Conservation (phyloP, 257 asterid species). For the Primulina tabacum region DNA sequence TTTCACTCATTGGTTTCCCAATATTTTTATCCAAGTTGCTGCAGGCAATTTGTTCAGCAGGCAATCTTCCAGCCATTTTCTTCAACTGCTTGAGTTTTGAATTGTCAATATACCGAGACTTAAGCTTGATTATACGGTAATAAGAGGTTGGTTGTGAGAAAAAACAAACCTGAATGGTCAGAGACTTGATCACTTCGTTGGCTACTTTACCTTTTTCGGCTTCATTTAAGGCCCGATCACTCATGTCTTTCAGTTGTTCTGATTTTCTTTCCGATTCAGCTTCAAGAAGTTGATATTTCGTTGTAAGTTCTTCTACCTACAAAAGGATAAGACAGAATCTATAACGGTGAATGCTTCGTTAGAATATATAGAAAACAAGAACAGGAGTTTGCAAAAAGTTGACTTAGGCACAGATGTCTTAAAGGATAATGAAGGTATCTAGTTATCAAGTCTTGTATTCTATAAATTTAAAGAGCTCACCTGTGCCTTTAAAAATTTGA, state of each 20-base stretch:
- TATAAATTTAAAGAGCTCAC: conserved; percentile 34
- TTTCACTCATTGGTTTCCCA: conserved; percentile 27
- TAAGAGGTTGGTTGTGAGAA: background rate
- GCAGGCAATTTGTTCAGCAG: conserved; percentile 35
- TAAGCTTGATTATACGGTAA: background rate
- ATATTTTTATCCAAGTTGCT: conserved; percentile 29
- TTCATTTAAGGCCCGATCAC: conserved; percentile 58
- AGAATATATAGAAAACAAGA: background rate
- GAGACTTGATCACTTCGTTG: conserved; percentile 65
- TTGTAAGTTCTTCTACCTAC: conserved; percentile 68
- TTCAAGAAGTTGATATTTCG: conserved; percentile 64
- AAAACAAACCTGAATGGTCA: conserved; percentile 64
- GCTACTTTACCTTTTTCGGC: conserved; percentile 70
- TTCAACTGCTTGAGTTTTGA: conserved; percentile 50
- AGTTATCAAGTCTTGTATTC: background rate
- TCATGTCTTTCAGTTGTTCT: conserved; percentile 56
- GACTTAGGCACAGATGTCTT: background rate
- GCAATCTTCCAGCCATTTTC: conserved; percentile 50
- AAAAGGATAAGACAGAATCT: conserved; percentile 19
- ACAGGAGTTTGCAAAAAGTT: background rate
- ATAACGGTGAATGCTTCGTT: background rate
- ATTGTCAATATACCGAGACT: background rate
- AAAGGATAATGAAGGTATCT: background rate
- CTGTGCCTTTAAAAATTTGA: conserved; percentile 64
- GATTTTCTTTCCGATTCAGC: conserved; percentile 64